These are phyloP conservation scores for Fusarium abutilonis DNA, from an alignment of 2,329 filamentous ascomycete species.

Conservation along the genomic window DNA sequence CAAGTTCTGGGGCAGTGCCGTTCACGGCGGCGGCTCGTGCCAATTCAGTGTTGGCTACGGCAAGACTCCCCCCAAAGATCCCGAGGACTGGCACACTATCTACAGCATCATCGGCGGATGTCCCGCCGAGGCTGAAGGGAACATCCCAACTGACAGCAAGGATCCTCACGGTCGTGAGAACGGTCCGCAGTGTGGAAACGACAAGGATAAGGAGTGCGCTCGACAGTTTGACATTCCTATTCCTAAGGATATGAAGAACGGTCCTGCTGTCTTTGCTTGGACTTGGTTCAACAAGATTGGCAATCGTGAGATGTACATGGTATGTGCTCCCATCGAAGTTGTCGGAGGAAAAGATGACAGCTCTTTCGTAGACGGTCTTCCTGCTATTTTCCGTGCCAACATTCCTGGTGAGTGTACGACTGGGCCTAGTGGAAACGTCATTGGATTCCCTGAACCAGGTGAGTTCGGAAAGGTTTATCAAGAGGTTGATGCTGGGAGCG, in stretches of 20 bases:
- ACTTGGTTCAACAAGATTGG: slow-evolving; percentile 81
- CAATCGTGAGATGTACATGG: slow-evolving; percentile 89
- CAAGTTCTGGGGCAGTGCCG: slow-evolving; percentile 45
- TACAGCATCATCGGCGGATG: slow-evolving; percentile 43
- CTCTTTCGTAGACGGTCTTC: slow-evolving; percentile 32
- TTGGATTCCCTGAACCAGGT: slow-evolving; percentile 43
- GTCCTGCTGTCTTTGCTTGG: slow-evolving; percentile 76
- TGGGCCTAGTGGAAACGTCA: slow-evolving; percentile 29
- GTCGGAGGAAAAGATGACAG: slow-evolving; percentile 49
- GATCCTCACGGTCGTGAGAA: slow-evolving; percentile 38
- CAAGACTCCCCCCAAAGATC: slow-evolving; percentile 30
- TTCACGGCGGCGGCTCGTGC: slow-evolving; percentile 44
- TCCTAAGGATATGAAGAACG: slow-evolving; percentile 47
- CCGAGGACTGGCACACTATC: slow-evolving; percentile 38
- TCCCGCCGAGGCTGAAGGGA: slow-evolving; percentile 40
- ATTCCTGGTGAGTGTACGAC: slow-evolving; percentile 43
- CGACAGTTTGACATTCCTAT: slow-evolving; percentile 43
- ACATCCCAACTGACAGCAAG: slow-evolving; percentile 7
- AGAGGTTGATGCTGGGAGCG: slow-evolving; percentile 11
- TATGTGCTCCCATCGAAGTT: slow-evolving; percentile 77
- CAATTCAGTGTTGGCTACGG: slow-evolving; percentile 44
- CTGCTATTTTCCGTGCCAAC: slow-evolving; percentile 41
- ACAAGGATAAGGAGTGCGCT: slow-evolving; percentile 38
- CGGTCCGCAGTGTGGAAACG: slow-evolving; percentile 38
- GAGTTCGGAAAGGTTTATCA: slow-evolving; percentile 39